These are phyloP conservation scores for Ophiocytium majus DNA, from an alignment of 352 stramenopile genomes.

Conservation along the genomic window DNA sequence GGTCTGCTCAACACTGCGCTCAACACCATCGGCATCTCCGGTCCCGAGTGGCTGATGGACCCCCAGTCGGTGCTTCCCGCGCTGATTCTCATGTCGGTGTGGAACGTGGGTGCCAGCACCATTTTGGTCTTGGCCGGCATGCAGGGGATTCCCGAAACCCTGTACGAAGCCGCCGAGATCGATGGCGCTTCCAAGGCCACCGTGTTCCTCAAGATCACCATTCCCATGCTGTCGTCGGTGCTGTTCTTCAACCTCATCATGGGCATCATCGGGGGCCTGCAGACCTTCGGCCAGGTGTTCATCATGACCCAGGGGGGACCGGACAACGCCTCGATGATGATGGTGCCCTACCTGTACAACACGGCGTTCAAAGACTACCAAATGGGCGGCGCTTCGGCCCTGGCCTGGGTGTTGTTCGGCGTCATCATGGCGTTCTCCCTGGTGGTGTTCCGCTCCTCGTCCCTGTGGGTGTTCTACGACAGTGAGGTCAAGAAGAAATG, in stretches of 20 bases:
- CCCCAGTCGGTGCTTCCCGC: neutral
- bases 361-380: too few species aligned
- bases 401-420: neutral
- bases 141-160: neutral
- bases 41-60: neutral
- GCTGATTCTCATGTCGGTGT: neutral
- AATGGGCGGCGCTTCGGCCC: neutral
- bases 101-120: neutral
- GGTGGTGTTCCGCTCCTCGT: too few species aligned
- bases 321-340: too few species aligned
- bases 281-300: neutral
- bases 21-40: neutral
- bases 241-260: neutral
- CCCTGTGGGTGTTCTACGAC: too few species aligned
- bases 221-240: slow-evolving; percentile 4
- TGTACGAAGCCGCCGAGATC: neutral
- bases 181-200: neutral
- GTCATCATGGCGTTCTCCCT: neutral
- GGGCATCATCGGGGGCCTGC: neutral
- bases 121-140: neutral
- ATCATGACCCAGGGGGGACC: too few species aligned
- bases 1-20: neutral
- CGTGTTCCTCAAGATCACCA: neutral
- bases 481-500: too few species aligned
- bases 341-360: too few species aligned